These are phyloP conservation scores for Beta vulgaris DNA, from an alignment of 148 eudicot species.

Conservation along the genomic window DNA sequence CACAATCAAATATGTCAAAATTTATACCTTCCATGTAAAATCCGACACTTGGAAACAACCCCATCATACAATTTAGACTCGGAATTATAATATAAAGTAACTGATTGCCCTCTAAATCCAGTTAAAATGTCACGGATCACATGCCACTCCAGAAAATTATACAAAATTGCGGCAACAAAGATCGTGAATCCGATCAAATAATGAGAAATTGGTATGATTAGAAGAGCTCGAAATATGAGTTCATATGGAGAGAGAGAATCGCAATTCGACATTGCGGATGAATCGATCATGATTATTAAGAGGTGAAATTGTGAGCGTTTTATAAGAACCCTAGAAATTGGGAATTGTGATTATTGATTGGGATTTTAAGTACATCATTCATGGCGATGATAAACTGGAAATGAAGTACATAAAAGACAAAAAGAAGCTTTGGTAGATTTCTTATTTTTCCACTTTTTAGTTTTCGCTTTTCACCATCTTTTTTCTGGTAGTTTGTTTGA, in stretches of 20 bases:
- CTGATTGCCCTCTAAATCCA: conserved; percentile 62
- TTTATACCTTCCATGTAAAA: conserved; percentile 75
- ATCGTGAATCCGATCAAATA: conserved; percentile 38
- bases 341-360: neutral
- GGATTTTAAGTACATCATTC: neutral
- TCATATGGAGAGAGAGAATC: conserved; percentile 37
- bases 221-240: conserved; percentile 36
- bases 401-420: neutral
- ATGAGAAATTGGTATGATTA: conserved; percentile 52
- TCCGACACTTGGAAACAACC: conserved; percentile 72
- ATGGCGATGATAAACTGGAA: neutral
- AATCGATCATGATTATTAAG: conserved; percentile 13
- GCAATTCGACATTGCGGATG: conserved; percentile 21
- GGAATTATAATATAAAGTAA: conserved; percentile 48
- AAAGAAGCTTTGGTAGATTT: neutral
- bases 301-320: neutral
- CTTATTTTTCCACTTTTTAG: neutral
- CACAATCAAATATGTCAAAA: neutral
- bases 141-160: conserved; percentile 78
- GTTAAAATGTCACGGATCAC: conserved; percentile 55
- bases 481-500: neutral
- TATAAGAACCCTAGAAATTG: conserved; percentile 19
- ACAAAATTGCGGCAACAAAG: conserved; percentile 33
- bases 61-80: conserved; percentile 54
- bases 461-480: neutral